Base-by-base conservation (phyloP, 179 eudicot genomes). In the Pouteria campechiana region DNA sequence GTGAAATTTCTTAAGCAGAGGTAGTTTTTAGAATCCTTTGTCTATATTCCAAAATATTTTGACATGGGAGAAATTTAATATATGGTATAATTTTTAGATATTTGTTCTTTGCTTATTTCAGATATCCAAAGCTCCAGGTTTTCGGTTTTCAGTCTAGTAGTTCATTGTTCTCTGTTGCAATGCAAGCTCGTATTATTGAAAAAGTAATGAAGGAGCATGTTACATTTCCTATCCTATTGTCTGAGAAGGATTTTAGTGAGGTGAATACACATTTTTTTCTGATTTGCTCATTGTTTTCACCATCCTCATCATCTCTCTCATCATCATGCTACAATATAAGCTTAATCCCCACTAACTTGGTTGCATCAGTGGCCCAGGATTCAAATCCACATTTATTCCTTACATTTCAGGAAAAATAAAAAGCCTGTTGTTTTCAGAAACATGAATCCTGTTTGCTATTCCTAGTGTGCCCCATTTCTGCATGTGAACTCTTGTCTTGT, bases 1-100 rank as follows among this genome's bases (percentile, higher is more conserved):
- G 81, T 67, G 25, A 89, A 89, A 62, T 55, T 60, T 16, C 77
- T 89, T 54, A 86, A 89, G 63, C 93, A 76, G 63, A 85, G 97
- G 97, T 89, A 75, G 46, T 57, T 25, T n/a, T n/a, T n/a, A n/a
- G 24, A 38, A 46, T 36, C 31, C 32, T 31, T 12, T 27, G 7
- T 25, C 23, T 41, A 28, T 41, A 57, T 48, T 8, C 3, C 61
- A 38, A 1, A 15, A 19, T 45, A 35, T 46, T 12, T 39, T 44
- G 27, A 15, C 8, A 38, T 17, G 38, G 24, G 3, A 32, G 7
- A 3, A 30, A 4, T 29, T 34, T 25, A 4, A 18, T 37, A 13
- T 45, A 7, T 17, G 41, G 20, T 17, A 21, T 8, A 53, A 38
- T 25, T 34, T 7, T 23, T 42, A 11, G 17, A 29, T 46, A 3